These are phyloP conservation scores for Mycena crocata DNA, from an alignment of 768 basidiomycete genomes.

Conservation along the genomic window DNA sequence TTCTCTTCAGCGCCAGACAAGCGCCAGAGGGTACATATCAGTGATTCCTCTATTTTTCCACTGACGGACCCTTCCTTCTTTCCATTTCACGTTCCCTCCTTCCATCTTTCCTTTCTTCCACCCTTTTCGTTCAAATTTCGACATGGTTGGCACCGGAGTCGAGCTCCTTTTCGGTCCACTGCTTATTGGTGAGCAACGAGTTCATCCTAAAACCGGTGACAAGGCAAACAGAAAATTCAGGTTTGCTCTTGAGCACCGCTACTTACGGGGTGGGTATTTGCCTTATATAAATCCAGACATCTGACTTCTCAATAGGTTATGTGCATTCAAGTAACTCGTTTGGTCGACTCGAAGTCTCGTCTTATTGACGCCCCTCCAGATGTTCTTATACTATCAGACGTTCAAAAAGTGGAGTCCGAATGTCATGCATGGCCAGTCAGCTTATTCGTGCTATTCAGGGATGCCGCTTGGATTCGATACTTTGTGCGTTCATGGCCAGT, in stretches of 20 bases:
- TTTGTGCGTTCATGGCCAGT: conserved; percentile 4
- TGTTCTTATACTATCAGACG: conserved; percentile 27
- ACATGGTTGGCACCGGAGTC: conserved; percentile 32
- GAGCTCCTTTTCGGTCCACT: conserved; percentile 32
- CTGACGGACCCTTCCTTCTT: neutral
- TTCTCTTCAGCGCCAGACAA: neutral
- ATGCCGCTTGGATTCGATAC: conserved; percentile 28
- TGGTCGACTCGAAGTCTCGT: too few species aligned
- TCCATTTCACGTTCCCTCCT: neutral
- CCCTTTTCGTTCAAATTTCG: conserved; percentile 3
- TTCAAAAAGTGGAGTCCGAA: conserved; percentile 6
- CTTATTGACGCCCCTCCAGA: conserved; percentile 14
- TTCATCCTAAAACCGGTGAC: too few species aligned
- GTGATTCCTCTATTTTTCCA: neutral
- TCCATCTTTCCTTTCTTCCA: neutral
- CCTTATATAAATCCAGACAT: neutral
- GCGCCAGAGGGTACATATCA: neutral
- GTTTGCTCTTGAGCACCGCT: conserved; percentile 24
- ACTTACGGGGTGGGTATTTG: conserved; percentile 19
- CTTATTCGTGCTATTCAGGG: conserved; percentile 3
- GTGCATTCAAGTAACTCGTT: conserved; percentile 11
- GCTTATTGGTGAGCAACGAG: conserved; percentile 20
- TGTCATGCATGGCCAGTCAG: too few species aligned
- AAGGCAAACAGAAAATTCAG: neutral
- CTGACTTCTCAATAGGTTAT: conserved; percentile 12